Conservation (phyloP, 2,329 filamentous ascomycete genomes). For the Fusarium sp. region DNA sequence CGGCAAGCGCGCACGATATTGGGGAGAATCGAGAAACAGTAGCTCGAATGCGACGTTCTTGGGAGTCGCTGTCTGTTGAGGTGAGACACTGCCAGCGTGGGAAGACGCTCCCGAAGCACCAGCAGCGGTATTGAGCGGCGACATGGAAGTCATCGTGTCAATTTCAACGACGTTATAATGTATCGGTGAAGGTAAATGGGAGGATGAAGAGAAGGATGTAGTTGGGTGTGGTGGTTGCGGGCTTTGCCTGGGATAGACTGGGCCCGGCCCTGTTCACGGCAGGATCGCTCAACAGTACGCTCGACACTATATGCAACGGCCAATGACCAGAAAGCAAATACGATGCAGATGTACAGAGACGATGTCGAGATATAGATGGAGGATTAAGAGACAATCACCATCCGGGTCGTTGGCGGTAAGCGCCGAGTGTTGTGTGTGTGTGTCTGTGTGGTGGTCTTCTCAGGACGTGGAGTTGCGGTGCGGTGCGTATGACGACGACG, state of each 20-base stretch:
- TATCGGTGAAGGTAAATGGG: conserved; percentile 45
- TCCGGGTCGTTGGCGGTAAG: conserved; percentile 54
- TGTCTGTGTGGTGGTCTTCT: conserved; percentile 46
- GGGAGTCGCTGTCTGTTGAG: conserved; percentile 65
- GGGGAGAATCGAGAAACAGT: conserved; percentile 76
- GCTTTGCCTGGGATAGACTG: conserved; percentile 53
- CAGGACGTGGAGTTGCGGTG: conserved; percentile 53
- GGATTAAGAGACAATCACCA: conserved; percentile 50
- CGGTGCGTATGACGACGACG: conserved; percentile 52
- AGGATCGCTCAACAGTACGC: conserved; percentile 49
- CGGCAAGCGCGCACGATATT: conserved; percentile 82
- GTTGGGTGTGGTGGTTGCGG: conserved; percentile 52
- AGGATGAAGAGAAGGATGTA: conserved; percentile 38
- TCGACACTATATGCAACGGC: conserved; percentile 48
- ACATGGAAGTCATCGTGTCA: conserved; percentile 63
- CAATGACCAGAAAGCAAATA: conserved; percentile 43
- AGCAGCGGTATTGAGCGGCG: conserved; percentile 58
- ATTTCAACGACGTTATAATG: conserved; percentile 48
- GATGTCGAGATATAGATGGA: conserved; percentile 41
- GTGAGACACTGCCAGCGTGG: conserved; percentile 63
- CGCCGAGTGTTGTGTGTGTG: conserved; percentile 50
- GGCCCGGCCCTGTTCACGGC: conserved; percentile 47
- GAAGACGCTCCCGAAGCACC: conserved; percentile 56
- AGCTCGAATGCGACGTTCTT: conserved; percentile 88
- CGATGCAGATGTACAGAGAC: conserved; percentile 36